phyloP scores from a whole-genome alignment of 2,329 filamentous ascomycete species.

The Fusarium sp. region DNA sequence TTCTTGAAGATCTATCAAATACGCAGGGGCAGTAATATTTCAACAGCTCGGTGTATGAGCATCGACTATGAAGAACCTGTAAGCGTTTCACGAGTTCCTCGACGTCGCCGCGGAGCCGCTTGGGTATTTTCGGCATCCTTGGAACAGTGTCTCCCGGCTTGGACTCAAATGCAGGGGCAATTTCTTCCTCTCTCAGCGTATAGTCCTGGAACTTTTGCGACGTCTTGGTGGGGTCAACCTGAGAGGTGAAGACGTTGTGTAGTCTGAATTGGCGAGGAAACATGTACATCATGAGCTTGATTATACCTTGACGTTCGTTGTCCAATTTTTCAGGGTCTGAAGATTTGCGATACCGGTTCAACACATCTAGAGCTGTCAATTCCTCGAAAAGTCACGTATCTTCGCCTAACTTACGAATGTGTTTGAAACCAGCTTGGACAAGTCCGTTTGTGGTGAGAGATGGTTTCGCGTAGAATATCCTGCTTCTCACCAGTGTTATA shows the following conservation, averaged over 20 bases:
- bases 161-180: slow-evolving; percentile 55
- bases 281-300: slow-evolving; percentile 88
- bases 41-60: slow-evolving; percentile 83
- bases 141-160: slow-evolving; percentile 24
- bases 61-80: slow-evolving; percentile 77
- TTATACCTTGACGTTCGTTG: slow-evolving; percentile 60
- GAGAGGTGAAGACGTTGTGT: slow-evolving; percentile 90
- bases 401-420: slow-evolving; percentile 74
- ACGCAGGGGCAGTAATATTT: slow-evolving; percentile 80
- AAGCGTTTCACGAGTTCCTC: slow-evolving; percentile 73
- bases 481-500: slow-evolving; percentile 81
- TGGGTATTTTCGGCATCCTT: slow-evolving; percentile 62
- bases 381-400: not conserved
- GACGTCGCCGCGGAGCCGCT: slow-evolving; percentile 73
- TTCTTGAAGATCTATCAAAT: slow-evolving; percentile 42
- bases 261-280: slow-evolving; percentile 92
- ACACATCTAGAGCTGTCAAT: slow-evolving; percentile 70
- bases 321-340: not conserved
- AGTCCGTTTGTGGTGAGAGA: slow-evolving; percentile 74
- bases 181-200: slow-evolving; percentile 86
- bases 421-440: slow-evolving; percentile 80
- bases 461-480: slow-evolving; percentile 87
- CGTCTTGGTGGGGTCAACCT: slow-evolving; percentile 72
- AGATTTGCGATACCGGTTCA: slow-evolving; percentile 73
- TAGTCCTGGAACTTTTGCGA: slow-evolving; percentile 85